Base-by-base conservation (phyloP, 2,329 filamentous ascomycete species). In the Ophiostoma australiae region DNA sequence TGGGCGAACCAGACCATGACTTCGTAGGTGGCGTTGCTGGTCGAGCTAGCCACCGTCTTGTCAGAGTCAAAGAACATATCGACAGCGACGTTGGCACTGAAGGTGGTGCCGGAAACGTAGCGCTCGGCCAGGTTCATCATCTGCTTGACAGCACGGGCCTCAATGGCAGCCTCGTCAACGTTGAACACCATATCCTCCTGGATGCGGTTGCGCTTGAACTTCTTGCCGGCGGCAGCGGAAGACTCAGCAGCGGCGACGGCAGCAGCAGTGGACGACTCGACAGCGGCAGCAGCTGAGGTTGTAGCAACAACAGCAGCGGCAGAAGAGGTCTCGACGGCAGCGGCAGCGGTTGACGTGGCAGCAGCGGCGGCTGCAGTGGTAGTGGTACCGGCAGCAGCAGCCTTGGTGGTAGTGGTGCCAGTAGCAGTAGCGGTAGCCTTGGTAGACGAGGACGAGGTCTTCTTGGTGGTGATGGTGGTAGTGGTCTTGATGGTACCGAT, bases 21-120 rank as follows among this genome's bases (percentile, higher is more conserved):
- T 37, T 72, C 85, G 78, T 82, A 84, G 10, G 76, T 74, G 2
- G 85, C 82, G 5, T 79, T 78, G 1, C 76, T 76, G 58, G 80
- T 83, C 76, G 82, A 76, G 65, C 76, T 72, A 0, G 85, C 78
- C 0, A 76, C 80, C 0, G 73, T 74, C 70, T 80, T 75, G 76
- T 85, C 80, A 31, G 74, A 75, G 73, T 86, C 85, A 70, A 87
- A 77, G 77, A 87, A 88, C 81, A 87, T 85, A 79, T 88, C 86
- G 73, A 88, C 79, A 52, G 85, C 85, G 55, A 88, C 84, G 79
- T 87, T 87, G 76, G 84, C 78, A 74, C 85, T 84, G 72, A 86
- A 77, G 0, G 76, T 73, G 31, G 77, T 76, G 0, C 76, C 72
- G 2, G 84, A 87, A 48, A 87, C 81, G 84, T 87, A 87, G 78